These are phyloP conservation scores for Phytophthora crassamura DNA, from an alignment of 352 stramenopile genomes.

Conservation along the genomic window DNA sequence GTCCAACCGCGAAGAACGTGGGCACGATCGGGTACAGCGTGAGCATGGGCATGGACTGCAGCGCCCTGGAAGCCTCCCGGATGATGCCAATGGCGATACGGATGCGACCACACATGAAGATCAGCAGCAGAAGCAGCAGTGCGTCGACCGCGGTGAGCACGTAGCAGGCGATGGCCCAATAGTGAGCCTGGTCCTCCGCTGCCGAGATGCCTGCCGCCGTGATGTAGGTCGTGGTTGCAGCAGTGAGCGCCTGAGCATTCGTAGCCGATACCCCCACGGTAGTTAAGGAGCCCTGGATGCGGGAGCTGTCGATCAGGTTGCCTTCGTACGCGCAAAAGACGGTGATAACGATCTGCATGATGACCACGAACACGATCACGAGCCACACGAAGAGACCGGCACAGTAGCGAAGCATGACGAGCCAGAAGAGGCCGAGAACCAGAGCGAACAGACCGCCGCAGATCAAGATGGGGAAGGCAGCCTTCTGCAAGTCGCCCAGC, in stretches of 20 bases:
- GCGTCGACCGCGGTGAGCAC: conserved; percentile 73
- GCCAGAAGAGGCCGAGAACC: conserved; percentile 75
- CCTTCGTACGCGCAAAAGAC: conserved; percentile 83
- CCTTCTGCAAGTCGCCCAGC: conserved; percentile 83
- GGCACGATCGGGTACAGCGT: conserved; percentile 80
- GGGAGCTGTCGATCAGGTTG: conserved; percentile 58
- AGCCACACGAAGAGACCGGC: conserved; percentile 85
- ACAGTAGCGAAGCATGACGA: conserved; percentile 78
- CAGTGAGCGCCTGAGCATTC: conserved; percentile 39
- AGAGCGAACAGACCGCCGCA: conserved; percentile 75
- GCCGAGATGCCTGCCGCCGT: conserved; percentile 56
- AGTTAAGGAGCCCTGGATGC: conserved; percentile 54
- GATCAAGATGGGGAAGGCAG: conserved; percentile 77
- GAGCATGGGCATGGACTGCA: conserved; percentile 82
- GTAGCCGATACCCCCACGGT: conserved; percentile 56
- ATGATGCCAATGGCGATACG: conserved; percentile 89
- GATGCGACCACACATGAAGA: conserved; percentile 88
- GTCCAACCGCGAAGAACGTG: conserved; percentile 64
- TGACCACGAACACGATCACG: conserved; percentile 66
- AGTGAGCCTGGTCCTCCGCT: conserved; percentile 57
- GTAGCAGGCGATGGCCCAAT: conserved; percentile 83
- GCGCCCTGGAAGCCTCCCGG: conserved; percentile 79
- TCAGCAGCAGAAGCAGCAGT: conserved; percentile 66
- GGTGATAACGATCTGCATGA: conserved; percentile 74
- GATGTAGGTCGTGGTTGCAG: conserved; percentile 63